Evolutionary conservation across 192 early-diverging fungal genomes (phyloP), one percentile per base, ranked within the genome.

Genomic region (Globomyces pollinis-pini): DNA sequence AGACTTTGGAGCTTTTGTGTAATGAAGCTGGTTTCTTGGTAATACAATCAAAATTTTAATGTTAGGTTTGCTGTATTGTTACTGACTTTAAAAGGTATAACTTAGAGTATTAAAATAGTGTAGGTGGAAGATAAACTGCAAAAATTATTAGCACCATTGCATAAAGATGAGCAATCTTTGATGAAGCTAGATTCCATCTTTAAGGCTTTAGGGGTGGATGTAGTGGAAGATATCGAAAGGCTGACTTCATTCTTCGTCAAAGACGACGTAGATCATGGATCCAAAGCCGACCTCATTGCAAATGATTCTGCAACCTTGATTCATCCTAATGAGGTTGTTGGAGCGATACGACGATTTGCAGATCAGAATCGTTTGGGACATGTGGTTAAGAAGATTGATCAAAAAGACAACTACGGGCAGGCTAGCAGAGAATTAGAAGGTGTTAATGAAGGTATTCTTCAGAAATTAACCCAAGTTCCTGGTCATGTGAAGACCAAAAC

Each of bases 141-240:
- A 51, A 77, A 75, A 51, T 65, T 82, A 2, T 56, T 82, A 8
- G 68, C 69, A 11, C 74, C 77, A 18, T 50, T 82, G 12, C 72
- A 76, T 50, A 59, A 42, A 26, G 64, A 70, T 52, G 80, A 82
- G 45, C 80, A 80, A 44, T 66, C 73, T 4, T 55, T 82, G 9
- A 76, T 81, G 74, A 67, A 71, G 33, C 58, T 81, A 6, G 79
- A 81, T 61, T 70, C 67, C 23, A 81, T 81, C 26, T 77, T 81
- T 51, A 81, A 81, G 50, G 79, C 79, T 2, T 57, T 81, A 13
- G 69, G 63, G 8, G 77, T 81, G 8, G 70, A 76, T 43, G 75
- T 75, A 36, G 54, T 77, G n/a, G 69, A 73, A 11, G 79, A 81
- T 49, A 74, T 81, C 34, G 77, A 77, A 59, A 36, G 51, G 39